Conservation (phyloP, 768 basidiomycete genomes). For the Pleurotus citrinopileatus region DNA sequence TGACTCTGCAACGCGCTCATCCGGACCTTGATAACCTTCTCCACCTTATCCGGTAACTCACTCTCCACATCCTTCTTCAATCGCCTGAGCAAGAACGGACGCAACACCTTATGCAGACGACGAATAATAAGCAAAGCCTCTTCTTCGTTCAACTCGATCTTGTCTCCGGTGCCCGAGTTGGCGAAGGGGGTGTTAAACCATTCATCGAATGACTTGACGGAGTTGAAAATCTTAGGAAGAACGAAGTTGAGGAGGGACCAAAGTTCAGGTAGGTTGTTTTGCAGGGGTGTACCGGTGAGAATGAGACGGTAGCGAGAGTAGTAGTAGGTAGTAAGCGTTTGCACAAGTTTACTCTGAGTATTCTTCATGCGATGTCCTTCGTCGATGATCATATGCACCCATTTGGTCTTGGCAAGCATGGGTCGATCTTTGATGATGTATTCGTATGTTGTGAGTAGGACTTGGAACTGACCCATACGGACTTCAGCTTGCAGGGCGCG, state of each 20-base stretch:
- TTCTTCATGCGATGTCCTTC: constrained; percentile 99
- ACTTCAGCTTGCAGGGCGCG: constrained; percentile 76
- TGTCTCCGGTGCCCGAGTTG: constrained; percentile 95
- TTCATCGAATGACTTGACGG: constrained; percentile 98
- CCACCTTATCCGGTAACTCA: constrained; percentile 94
- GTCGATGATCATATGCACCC: constrained; percentile 98
- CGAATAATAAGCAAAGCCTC: constrained; percentile 96
- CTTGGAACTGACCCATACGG: constrained; percentile 82
- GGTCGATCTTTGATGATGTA: constrained; percentile 99
- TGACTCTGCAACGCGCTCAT: constrained; percentile 92
- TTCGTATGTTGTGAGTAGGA: constrained; percentile 92
- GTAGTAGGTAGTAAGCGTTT: constrained; percentile 90
- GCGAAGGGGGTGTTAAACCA: constrained; percentile 99
- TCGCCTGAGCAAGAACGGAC: constrained; percentile 89
- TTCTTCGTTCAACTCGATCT: constrained; percentile 99
- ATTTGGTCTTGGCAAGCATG: constrained; percentile 84
- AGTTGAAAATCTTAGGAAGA: constrained; percentile 95
- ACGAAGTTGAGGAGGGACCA: constrained; percentile 97
- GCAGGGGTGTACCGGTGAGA: constrained; percentile 92
- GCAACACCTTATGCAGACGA: constrained; percentile 91
- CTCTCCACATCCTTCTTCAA: constrained; percentile 97
- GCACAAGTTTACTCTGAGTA: constrained; percentile 81
- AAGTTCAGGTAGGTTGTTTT: constrained; percentile 95
- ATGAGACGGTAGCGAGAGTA: constrained; percentile 92
- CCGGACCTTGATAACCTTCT: constrained; percentile 95